Evolutionary conservation across 1,284 basidiomycete species (phyloP), one percentile per base, ranked within the genome.

Genomic region (Malassezia globosa): DNA sequence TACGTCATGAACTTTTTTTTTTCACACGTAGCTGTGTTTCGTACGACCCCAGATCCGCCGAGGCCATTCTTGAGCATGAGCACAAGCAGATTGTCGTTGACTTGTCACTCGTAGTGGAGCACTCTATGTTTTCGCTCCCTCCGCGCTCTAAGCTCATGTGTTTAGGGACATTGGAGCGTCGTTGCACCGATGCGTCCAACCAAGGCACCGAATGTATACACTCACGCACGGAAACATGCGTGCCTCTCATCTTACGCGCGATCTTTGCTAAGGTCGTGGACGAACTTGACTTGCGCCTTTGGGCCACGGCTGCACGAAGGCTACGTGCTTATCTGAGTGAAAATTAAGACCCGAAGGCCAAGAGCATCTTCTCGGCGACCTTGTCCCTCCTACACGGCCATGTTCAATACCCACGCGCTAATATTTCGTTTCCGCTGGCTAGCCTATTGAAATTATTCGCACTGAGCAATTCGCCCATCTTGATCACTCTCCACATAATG

Each of bases 261-360:
- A 46, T 51, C 31, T 46, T 40, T 27, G 25, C 35, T 2, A 41
- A 51, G 16, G 21, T 14, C 13, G 43, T 41, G 7, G 43, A 51
- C 13, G 39, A 27, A 8, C 34, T 51, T n/a, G 49, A 51, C 26
- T 18, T 51, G 33, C 49, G 49, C 8, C 10, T 46, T 10, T 51
- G 49, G 49, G 38, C 19, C 7, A 38, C 25, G 21, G 42, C 49
- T 7, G 49, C 43, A 5, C 49, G 49, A 18, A 34, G 22, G 16
- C 23, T 46, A 8, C 37, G 11, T 23, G 24, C 21, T 33, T 43
- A 13, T 21, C 19, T 4, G 11, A 11, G 29, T 31, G 11, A 31
- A 31, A 16, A 31, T 16, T 2, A 2, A 16, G 29, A 11, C 16
- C 11, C 29, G 29, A 31, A 31, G n/a, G n/a, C n/a, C n/a, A n/a